Base-by-base conservation (phyloP, 129 eudicot genomes). In the Arctium lappa region DNA sequence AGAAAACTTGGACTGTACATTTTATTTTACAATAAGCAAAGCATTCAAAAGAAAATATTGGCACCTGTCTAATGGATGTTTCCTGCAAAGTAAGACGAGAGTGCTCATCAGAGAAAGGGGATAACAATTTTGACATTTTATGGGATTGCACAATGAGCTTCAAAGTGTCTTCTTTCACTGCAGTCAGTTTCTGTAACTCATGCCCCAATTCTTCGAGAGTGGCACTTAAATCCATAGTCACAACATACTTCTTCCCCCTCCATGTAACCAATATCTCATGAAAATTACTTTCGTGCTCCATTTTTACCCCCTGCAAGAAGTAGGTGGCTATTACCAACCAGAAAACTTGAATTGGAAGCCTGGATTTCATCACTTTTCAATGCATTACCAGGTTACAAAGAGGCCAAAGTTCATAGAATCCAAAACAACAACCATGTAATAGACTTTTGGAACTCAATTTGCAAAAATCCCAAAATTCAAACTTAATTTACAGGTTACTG, bases 101-200 rank as follows among this genome's bases (percentile, higher is more conserved):
- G 37, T 95, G 94, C 32, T 91, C 97, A 38, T 82, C 87, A 8
- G 97, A 89, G 77, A 95, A 95, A 29, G 97, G 98, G 50, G 80
- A 83, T 5, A 95, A 70, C 88, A 92, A 69, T 50, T 83, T 89
- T 8, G 98, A 91, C 69, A 83, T 86, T 87, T 89, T 92, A 62
- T 79, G 82, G 18, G 86, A 81, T 42, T 90, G 94, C 72, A 95
- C 90, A 72, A 95, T 94, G 60, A 95, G 89, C 70, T 90, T 88
- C 81, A 95, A 75, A 22, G 98, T 92, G 87, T 95, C 97, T 29
- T 86, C 86, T 88, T 87, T 88, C 71, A 91, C 97, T 75, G 86
- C 88, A 15, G 98, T 92, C 79, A 92, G 86, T 36, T 78, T 85
- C 86, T 86, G 98, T 39, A 95, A 89, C 70, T 87, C 86, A 42